Percentiles rank a stretch among this genome's conserved stretches.
Conservation (phyloP, 2,329 filamentous ascomycete genomes). For the Alternaria longipes region DNA sequence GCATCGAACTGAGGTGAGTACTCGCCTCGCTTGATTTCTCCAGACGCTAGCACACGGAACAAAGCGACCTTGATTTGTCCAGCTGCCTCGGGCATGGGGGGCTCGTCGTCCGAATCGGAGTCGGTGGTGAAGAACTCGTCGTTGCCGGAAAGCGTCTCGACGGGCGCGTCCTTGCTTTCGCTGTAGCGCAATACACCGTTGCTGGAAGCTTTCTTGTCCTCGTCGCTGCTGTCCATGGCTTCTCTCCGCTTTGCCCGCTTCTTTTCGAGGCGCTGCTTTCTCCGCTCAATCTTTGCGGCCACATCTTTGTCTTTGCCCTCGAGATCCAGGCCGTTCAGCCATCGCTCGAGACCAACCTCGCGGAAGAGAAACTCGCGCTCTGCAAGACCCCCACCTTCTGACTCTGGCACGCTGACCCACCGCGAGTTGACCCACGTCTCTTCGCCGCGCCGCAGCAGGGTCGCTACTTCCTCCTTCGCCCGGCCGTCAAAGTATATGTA, state of each 20-base stretch:
- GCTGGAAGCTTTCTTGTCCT: conserved; percentile 49
- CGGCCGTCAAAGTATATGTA: conserved; percentile 99
- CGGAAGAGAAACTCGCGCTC: conserved; percentile 97
- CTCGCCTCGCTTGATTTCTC: conserved; percentile 97
- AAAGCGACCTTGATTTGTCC: conserved; percentile 98
- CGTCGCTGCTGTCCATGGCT: conserved; percentile 59
- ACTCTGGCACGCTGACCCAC: conserved; percentile 93
- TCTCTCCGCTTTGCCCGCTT: conserved; percentile 80
- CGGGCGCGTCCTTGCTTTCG: conserved; percentile 75
- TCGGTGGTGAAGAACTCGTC: conserved; percentile 71
- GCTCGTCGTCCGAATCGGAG: conserved; percentile 80
- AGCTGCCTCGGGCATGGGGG: conserved; percentile 86
- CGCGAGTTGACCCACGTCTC: conserved; percentile 99
- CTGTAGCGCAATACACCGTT: conserved; percentile 80
- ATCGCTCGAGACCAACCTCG: conserved; percentile 93
- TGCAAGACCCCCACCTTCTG: conserved; percentile 91
- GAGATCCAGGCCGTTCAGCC: conserved; percentile 96
- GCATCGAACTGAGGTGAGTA: conserved; percentile 98
- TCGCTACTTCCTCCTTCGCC: conserved; percentile 95
- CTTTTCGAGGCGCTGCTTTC: conserved; percentile 78
- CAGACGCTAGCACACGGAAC: conserved; percentile 92
- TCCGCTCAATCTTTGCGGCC: conserved; percentile 76
- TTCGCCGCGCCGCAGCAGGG: conserved; percentile 87
- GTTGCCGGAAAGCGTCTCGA: conserved; percentile 77
- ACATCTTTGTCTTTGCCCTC: conserved; percentile 80